A percentile compares a stretch with the other conserved stretches of the same genome.
These are phyloP conservation scores for Claviceps sp. DNA, from an alignment of 2,329 filamentous ascomycete species.

Conservation along the genomic window DNA sequence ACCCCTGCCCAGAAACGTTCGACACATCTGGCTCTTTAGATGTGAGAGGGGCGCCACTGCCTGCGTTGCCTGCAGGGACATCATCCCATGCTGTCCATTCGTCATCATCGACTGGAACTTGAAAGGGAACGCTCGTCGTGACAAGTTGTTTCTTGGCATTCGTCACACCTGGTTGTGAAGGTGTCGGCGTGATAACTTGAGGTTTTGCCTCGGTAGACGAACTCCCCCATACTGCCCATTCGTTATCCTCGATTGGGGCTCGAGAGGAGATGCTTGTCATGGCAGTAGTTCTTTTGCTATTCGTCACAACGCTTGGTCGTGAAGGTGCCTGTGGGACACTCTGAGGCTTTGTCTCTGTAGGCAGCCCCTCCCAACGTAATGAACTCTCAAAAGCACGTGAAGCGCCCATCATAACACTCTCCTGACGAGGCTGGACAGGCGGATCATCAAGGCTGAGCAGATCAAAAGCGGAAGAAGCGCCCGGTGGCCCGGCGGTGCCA, in stretches of 20 bases:
- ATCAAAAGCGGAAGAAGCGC: conserved; percentile 18
- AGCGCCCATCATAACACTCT: background rate
- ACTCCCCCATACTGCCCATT: conserved; percentile 23
- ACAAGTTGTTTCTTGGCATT: too few species aligned
- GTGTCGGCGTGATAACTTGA: conserved; percentile 32
- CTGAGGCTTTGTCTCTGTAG: conserved; percentile 27
- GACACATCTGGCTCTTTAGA: conserved; percentile 8
- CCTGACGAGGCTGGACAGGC: conserved; percentile 2
- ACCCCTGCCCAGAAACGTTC: conserved; percentile 17
- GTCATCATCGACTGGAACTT: conserved; percentile 21
- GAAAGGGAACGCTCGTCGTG: too few species aligned
- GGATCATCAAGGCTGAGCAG: conserved; percentile 26
- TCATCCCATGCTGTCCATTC: conserved; percentile 41
- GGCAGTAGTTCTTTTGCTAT: conserved; percentile 1
- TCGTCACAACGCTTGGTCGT: conserved; percentile 21
- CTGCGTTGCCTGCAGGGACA: conserved; percentile 15
- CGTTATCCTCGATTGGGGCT: conserved; percentile 21
- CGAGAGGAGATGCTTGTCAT: conserved; percentile 1
- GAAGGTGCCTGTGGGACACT: conserved; percentile 35
- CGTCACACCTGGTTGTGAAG: conserved; percentile 28
- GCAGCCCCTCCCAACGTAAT: conserved; percentile 16
- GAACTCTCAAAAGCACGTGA: conserved; percentile 6
- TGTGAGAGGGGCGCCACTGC: conserved; percentile 9
- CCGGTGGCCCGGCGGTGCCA: background rate
- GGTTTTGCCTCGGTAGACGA: conserved; percentile 24